Base-by-base conservation (phyloP, 495 filamentous ascomycete genomes). In the Margaritispora aquatica region DNA sequence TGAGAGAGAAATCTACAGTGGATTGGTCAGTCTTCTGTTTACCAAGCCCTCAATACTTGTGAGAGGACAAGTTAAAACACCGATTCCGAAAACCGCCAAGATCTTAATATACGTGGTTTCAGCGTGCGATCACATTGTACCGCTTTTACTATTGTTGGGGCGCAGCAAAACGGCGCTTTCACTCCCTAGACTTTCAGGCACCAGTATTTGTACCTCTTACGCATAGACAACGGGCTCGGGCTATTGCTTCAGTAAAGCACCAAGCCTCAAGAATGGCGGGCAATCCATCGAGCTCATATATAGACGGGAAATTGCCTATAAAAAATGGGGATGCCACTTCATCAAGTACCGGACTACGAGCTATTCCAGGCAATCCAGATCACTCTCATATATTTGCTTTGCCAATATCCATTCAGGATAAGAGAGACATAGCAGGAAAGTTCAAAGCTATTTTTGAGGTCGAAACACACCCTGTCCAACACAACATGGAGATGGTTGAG, bases 381-480 rank as follows among this genome's bases (percentile, higher is more conserved):
- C 38, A 44, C 15, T 17, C 38, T 3, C 38, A 44, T 3, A 17
- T 17, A 44, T 44, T 44, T 3, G 19, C 3, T n/a, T 44, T 44
- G 38, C 38, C 19, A n/a, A 15, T 44, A 17, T 44, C 38, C 17
- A 10, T 2, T 8, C 10, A 44, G 15, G 38, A 44, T 17, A 7
- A 44, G 38, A 44, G 19, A 44, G 38, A 3, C 38, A 60, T 64
- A 52, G 23, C 52, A 54, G 41, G 38, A 49, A 64, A 24, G 26
- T 56, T 63, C 34, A 21, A 51, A 15, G 55, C 59, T 17, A 63
- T 64, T n/a, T 67, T 64, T 55, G 23, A 38, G 10, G 50, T 63
- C 23, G 65, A 63, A 31, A 47, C 56, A 21, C 21, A 29, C 38
- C 13, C 21, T 4, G 36, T 55, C 10, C 54, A n/a, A n/a, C n/a